phyloP scores from a whole-genome alignment of 768 basidiomycete species.

The Lactifluus pinguis region DNA sequence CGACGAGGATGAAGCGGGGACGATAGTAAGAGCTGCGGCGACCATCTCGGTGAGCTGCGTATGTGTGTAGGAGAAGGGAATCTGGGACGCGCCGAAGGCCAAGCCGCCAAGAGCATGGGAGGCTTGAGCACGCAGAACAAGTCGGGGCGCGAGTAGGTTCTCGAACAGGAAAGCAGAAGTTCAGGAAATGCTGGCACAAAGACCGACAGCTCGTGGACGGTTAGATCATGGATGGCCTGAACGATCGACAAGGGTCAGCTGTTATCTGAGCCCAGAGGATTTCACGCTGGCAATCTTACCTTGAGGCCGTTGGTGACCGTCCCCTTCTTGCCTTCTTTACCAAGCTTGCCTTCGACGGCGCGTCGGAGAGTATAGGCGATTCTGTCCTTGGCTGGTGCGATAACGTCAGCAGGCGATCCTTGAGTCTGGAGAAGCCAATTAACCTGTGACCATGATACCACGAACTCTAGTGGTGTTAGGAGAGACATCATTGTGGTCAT shows the following conservation, averaged over 20 bases:
- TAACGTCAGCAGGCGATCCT: slow-evolving; percentile 52
- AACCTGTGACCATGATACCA: too few species aligned
- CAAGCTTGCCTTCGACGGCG: slow-evolving; percentile 75
- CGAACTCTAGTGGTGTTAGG: too few species aligned
- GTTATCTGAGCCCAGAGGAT: not conserved
- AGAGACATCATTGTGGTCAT: too few species aligned
- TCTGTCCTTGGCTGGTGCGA: slow-evolving; percentile 52
- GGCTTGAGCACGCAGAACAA: slow-evolving; percentile 58
- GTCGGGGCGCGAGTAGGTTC: slow-evolving; percentile 54
- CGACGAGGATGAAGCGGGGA: slow-evolving; percentile 21
- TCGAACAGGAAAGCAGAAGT: slow-evolving; percentile 53
- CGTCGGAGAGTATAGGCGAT: slow-evolving; percentile 66
- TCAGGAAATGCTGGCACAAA: slow-evolving; percentile 61
- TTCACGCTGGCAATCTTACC: slow-evolving; percentile 34
- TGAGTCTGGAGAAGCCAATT: slow-evolving; percentile 64
- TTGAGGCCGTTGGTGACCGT: slow-evolving; percentile 70
- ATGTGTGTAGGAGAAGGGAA: slow-evolving; percentile 42
- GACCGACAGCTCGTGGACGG: slow-evolving; percentile 48
- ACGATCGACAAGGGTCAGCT: slow-evolving; percentile 3
- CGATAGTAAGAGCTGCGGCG: slow-evolving; percentile 38
- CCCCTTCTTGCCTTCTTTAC: slow-evolving; percentile 85
- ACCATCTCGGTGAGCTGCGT: slow-evolving; percentile 43
- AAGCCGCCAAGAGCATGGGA: slow-evolving; percentile 70
- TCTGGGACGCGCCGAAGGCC: slow-evolving; percentile 41
- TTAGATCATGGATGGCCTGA: slow-evolving; percentile 68